Percentiles rank a stretch among this genome's conserved stretches.
Conservation (phyloP, 2,329 filamentous ascomycete genomes). For the Pyricularia pennisetigena region DNA sequence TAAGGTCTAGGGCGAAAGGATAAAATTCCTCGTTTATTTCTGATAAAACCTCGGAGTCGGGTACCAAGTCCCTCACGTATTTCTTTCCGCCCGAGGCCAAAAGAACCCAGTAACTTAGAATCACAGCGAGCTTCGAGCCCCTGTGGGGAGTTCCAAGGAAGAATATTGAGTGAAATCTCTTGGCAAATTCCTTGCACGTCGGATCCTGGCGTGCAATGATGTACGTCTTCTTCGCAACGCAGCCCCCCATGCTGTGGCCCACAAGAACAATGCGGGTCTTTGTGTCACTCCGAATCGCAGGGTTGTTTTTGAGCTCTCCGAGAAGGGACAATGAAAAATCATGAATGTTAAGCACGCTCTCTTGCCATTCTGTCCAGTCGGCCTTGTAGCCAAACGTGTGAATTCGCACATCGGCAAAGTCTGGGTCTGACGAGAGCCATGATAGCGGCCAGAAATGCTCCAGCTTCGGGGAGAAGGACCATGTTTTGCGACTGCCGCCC, state of each 20-base stretch:
- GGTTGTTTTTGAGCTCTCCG: constrained; percentile 18
- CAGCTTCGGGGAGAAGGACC: constrained; percentile 18
- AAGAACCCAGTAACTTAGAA: constrained; percentile 14
- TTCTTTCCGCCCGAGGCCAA: constrained; percentile 7
- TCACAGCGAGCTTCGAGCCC: constrained; percentile 25
- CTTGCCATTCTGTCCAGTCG: constrained; percentile 15
- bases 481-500: constrained; percentile 24
- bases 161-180: constrained; percentile 21
- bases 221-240: constrained; percentile 26
- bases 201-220: constrained; percentile 23
- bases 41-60: constrained; percentile 12
- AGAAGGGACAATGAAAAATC: constrained; percentile 23
- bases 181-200: constrained; percentile 16
- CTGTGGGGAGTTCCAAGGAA: constrained; percentile 31
- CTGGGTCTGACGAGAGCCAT: constrained; percentile 22
- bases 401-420: constrained; percentile 20
- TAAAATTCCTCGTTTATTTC: constrained; percentile 35
- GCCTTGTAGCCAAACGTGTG: constrained; percentile 25
- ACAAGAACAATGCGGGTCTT: constrained; percentile 28
- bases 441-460: constrained; percentile 24
- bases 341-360: constrained; percentile 18
- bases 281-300: constrained; percentile 13
- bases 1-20: constrained; percentile 23
- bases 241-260: constrained; percentile 35
- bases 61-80: constrained; percentile 14